These are phyloP conservation scores for Mucor indicus DNA, from an alignment of 371 early-diverging fungal genomes.

Conservation along the genomic window DNA sequence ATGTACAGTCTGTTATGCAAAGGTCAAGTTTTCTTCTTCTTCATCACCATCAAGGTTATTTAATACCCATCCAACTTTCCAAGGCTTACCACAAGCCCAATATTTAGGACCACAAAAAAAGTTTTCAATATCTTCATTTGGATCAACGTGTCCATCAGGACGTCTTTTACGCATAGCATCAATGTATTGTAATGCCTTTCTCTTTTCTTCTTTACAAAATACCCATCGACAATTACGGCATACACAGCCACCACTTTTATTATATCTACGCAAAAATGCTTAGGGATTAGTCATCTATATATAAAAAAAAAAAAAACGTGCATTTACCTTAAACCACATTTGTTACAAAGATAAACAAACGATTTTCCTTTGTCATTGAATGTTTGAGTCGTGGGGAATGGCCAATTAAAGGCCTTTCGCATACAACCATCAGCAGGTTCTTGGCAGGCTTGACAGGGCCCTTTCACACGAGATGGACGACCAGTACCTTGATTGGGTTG, in stretches of 20 bases:
- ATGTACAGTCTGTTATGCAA: no score
- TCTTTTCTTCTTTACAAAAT: conserved; percentile 48
- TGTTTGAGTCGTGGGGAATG: conserved; percentile 27
- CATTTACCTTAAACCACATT: conserved; percentile 48
- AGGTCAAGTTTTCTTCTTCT: no score
- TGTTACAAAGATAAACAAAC: conserved; percentile 50
- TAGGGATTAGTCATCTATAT: not conserved
- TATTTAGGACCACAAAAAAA: conserved; percentile 47
- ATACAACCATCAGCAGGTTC: conserved; percentile 47
- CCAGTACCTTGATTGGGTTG: conserved; percentile 16
- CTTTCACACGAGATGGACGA: conserved; percentile 34
- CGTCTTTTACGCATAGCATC: conserved; percentile 37
- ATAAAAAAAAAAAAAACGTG: not conserved
- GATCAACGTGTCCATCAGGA: conserved; percentile 35
- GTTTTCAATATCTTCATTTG: conserved; percentile 45
- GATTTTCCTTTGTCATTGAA: conserved; percentile 40
- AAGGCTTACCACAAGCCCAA: conserved; percentile 42
- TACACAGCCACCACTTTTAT: conserved; percentile 42
- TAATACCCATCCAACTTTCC: conserved; percentile 50
- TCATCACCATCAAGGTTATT: conserved; percentile 22
- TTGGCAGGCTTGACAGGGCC: conserved; percentile 47
- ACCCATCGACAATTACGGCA: conserved; percentile 49
- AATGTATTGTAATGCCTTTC: conserved; percentile 41
- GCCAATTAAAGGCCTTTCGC: conserved; percentile 52
- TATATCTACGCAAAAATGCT: conserved; percentile 25